phyloP scores from a whole-genome alignment of 2,329 filamentous ascomycete genomes.

The Calonectria crousiana region DNA sequence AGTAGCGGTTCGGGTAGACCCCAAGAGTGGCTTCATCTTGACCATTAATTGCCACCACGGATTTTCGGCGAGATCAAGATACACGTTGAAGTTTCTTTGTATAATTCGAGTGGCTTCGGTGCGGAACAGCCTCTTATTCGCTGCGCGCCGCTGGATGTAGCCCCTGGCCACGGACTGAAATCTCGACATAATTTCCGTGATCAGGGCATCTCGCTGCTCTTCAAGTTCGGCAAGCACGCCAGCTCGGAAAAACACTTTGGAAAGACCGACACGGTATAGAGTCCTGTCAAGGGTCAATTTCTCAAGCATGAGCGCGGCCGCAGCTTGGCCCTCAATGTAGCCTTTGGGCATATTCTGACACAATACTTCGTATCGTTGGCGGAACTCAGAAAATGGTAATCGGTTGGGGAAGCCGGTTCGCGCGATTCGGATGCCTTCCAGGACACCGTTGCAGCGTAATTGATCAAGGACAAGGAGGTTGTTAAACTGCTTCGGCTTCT shows the following conservation, averaged over 20 bases:
- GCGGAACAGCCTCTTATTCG: constrained; percentile 93
- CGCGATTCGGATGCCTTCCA: constrained; percentile 98
- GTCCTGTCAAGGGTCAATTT: constrained; percentile 87
- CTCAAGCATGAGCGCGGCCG: constrained; percentile 87
- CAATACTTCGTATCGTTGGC: constrained; percentile 94
- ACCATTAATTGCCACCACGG: constrained; percentile 98
- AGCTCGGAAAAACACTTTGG: constrained; percentile 97
- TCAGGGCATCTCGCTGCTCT: constrained; percentile 92
- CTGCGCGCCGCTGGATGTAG: constrained; percentile 87
- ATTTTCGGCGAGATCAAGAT: constrained; percentile 88
- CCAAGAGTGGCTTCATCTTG: constrained; percentile 94
- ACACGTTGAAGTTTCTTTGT: constrained; percentile 92
- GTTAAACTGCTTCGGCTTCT: constrained; percentile 92
- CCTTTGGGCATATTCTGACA: constrained; percentile 90
- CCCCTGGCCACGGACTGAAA: constrained; percentile 95
- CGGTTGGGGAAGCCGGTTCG: constrained; percentile 97
- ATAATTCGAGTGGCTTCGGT: constrained; percentile 96
- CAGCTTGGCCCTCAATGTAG: constrained; percentile 90
- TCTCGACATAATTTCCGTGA: constrained; percentile 91
- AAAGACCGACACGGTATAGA: constrained; percentile 92
- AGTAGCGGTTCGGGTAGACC: constrained; percentile 88
- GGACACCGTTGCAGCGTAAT: constrained; percentile 96
- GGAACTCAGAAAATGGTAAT: constrained; percentile 91
- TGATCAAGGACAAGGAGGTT: constrained; percentile 95
- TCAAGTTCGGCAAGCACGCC: constrained; percentile 96